Evolutionary conservation across 139 green algal species (phyloP).

Genomic region (Haematococcus sp.): DNA sequence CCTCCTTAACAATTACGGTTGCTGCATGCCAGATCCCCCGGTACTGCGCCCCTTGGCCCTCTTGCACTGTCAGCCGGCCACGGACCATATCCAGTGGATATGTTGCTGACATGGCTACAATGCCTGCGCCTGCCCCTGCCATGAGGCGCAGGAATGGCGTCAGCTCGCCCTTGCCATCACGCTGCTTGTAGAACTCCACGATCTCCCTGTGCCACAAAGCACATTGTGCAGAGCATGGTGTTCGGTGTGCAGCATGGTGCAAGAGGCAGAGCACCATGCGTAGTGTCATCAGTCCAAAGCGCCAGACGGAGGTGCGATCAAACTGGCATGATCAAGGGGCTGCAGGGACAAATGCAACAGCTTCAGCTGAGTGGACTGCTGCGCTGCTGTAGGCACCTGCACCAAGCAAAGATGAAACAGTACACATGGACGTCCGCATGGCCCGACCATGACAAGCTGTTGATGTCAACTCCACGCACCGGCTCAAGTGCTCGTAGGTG

Average conservation of each 20-base stretch:
- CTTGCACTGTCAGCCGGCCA: constrained; percentile 85
- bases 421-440: no score
- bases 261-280: not conserved
- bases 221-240: no score
- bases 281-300: not conserved
- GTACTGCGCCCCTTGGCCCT: constrained; percentile 75
- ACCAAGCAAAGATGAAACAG: no score
- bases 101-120: constrained; percentile 93
- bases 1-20: constrained; percentile 68
- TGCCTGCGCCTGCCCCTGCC: constrained; percentile 90
- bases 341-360: no score
- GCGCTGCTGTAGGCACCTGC: no score
- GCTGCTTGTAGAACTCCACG: constrained; percentile 60
- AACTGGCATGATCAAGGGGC: no score
- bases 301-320: not conserved
- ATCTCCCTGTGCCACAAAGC: constrained; percentile 53
- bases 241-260: no score
- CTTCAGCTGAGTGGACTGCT: no score
- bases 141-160: constrained; percentile 82
- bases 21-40: constrained; percentile 87
- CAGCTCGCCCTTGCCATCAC: constrained; percentile 79
- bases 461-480: constrained; percentile 32
- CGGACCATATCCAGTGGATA: constrained; percentile 99
- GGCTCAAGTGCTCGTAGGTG: constrained; percentile 90
- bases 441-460: no score